Base-by-base conservation (phyloP, 345 rosid species). In the Eucalyptus dawsonii region DNA sequence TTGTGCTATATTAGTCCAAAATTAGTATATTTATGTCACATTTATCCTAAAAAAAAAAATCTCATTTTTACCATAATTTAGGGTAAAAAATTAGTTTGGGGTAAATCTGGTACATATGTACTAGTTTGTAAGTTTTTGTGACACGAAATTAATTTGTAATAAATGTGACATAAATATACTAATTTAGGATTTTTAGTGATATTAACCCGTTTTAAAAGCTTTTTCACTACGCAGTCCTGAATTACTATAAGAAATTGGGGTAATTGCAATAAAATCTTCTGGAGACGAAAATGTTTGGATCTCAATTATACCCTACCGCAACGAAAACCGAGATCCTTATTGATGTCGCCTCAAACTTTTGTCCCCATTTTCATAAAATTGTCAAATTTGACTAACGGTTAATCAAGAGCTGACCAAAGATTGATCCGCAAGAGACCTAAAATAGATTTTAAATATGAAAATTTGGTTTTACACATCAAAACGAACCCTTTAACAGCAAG, bases 61-160 rank as follows among this genome's bases (percentile, higher is more conserved):
- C 60, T 24, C 27, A 56, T 21, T 9, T 56, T 56, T 56, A 22
- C 3, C 60, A 56, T 21, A 54, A 54, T 54, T 54, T 54, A 22
- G 27, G 60, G 12, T 53, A 53, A 53, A 53, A 8, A 53, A 3
- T 53, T 53, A 53, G 4, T 53, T 53, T 53, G 0, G 5, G 5
- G 1, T 19, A 53, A 53, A 53, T 53, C 2, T 7, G 24, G 9
- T 53, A 53, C 0, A 53, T 0, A 53, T 53, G 10, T 53, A 19
- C 22, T 53, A 19, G 56, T 53, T 53, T 19, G 58, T 19, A 53
- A 19, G 24, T 53, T 53, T 53, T 53, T 53, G 24, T 8, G 58
- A 53, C 58, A 8, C 5, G 2, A 19, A 53, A 53, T 53, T 19
- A 19, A 53, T 53, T 53, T 53, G 58, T 1, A 19, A 22, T 24